Percentiles rank a stretch among this genome's conserved stretches.
phyloP scores from a whole-genome alignment of 495 filamentous ascomycete species.

The Penicillium samsonianum region DNA sequence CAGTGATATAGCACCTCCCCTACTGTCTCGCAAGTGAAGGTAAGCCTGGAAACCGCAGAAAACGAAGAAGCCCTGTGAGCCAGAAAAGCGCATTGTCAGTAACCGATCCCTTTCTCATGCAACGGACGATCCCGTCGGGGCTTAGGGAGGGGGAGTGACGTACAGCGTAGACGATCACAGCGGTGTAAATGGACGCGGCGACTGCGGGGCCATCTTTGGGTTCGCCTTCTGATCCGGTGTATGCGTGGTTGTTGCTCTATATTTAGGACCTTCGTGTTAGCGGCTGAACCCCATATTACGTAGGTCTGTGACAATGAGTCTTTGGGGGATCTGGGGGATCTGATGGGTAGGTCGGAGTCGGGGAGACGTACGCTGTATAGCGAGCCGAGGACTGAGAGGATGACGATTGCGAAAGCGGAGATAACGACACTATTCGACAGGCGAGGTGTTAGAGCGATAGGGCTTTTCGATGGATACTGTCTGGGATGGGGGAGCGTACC shows the following conservation, averaged over 20 bases:
- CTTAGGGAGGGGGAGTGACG: constrained; percentile 31
- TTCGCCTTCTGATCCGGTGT: constrained; percentile 74
- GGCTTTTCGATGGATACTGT: neutral
- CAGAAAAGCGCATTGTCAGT: constrained; percentile 11
- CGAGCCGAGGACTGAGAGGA: constrained; percentile 78
- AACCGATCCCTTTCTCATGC: neutral
- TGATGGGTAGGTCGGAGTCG: neutral
- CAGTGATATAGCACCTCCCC: constrained; percentile 79
- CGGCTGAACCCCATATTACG: neutral
- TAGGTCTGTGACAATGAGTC: constrained; percentile 9
- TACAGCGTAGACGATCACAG: constrained; percentile 84
- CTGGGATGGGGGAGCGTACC: constrained; percentile 51
- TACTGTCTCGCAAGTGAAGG: constrained; percentile 73
- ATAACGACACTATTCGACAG: constrained; percentile 68
- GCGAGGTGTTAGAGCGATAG: constrained; percentile 18
- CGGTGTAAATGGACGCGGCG: constrained; percentile 78
- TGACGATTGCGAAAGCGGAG: constrained; percentile 83
- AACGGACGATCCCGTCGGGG: neutral
- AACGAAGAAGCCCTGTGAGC: constrained; percentile 73
- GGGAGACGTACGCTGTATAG: constrained; percentile 64
- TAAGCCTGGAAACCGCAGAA: constrained; percentile 87
- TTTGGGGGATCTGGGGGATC: constrained; percentile 12
- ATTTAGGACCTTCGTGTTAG: constrained; percentile 12
- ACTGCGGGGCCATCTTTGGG: constrained; percentile 74
- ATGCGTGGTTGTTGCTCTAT: constrained; percentile 71